Base-by-base conservation (phyloP, 1,139 yeast species). In the Pichia sp. region DNA sequence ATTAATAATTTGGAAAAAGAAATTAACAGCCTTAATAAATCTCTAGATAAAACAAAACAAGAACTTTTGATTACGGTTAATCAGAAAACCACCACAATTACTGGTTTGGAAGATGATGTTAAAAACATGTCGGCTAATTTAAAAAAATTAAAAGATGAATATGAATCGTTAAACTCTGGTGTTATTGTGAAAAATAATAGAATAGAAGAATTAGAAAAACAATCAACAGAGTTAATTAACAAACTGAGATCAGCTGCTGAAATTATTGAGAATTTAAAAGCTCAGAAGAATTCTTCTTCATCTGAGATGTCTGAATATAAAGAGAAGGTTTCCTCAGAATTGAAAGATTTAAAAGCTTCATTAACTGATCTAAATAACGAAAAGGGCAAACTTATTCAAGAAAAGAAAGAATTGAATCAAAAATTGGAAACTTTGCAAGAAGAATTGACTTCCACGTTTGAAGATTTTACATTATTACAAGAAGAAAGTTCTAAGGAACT, bases 181-280 rank as follows among this genome's bases (percentile, higher is more conserved):
- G 61, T 71, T 3, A 62, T 62, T 4, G 63, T 73, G 64, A 55
- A 67, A 58, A 43, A 74, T 61, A 58, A 64, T 66, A 70, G 69
- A 49, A 53, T 70, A 5, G 66, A 64, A 45, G 48, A 63, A 1
- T 59, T 69, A 7, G 71, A 72, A 37, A 56, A 67, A 7, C 72
- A 74, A 49, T 58, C 75, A 29, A 67, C 70, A 6, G 68, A 66
- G 2, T 59, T 72, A 34, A 68, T 75, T 72, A 71, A 66, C 31
- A 75, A 74, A 52, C 65, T 76, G 42, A 64, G 76, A 44, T 62
- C 76, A 5, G 79, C 79, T 7, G 77, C 78, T 1, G 62, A 65
- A 9, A 70, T 74, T 1, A 68, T 72, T 46, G 77, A 71, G 57
- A 73, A 66, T 10, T 49, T 75, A 50, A 74, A 70, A 50, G 49